Evolutionary conservation across 257 asterid species (phyloP).

Genomic region (Plectranthus barbatus): DNA sequence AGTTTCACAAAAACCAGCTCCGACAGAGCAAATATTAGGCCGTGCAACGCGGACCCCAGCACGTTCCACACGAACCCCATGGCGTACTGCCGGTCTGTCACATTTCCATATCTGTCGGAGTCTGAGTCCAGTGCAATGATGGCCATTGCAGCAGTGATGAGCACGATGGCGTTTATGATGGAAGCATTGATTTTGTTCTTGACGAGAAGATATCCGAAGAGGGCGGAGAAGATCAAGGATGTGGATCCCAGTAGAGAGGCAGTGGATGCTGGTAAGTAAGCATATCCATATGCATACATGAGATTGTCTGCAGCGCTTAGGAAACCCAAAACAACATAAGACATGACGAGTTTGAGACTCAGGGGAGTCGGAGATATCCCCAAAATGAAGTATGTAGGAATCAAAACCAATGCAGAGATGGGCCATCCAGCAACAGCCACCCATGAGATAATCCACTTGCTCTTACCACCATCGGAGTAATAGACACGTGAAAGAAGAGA

Average conservation of each 20-base stretch:
- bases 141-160: constrained; percentile 77
- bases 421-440: constrained; percentile 98
- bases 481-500: constrained; percentile 83
- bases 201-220: constrained; percentile 70
- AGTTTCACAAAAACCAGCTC: constrained; percentile 56
- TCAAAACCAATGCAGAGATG: constrained; percentile 43
- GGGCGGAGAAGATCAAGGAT: constrained; percentile 58
- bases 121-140: constrained; percentile 74
- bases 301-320: constrained; percentile 76
- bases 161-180: constrained; percentile 44
- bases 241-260: constrained; percentile 82
- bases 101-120: constrained; percentile 55
- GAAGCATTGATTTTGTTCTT: constrained; percentile 73
- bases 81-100: constrained; percentile 38
- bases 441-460: constrained; percentile 93
- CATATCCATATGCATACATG: constrained; percentile 89
- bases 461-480: constrained; percentile 70
- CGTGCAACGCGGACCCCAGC: constrained; percentile 74
- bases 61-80: constrained; percentile 77
- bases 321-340: constrained; percentile 62
- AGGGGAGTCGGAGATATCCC: constrained; percentile 59
- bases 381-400: constrained; percentile 52
- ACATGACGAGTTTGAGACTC: constrained; percentile 38
- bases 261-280: constrained; percentile 85
- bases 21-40: constrained; percentile 80